Evolutionary conservation across 2,329 filamentous ascomycete genomes (phyloP), one percentile per base, ranked within the genome.

Genomic region (Metarhizium humberi): DNA sequence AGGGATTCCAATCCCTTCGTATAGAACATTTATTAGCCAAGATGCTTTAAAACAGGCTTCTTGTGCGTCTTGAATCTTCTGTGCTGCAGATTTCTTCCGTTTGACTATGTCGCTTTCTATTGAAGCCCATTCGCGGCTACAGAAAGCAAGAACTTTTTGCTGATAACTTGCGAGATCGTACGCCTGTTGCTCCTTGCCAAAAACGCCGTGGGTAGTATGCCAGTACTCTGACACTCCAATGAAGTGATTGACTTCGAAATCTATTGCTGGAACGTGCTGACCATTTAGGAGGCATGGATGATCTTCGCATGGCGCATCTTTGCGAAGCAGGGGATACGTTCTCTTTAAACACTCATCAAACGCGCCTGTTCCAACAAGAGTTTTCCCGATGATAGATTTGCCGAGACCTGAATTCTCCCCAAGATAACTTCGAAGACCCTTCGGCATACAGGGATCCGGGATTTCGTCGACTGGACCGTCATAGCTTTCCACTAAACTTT

Each of bases 201-300:
- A 97, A 2, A 97, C 86, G 54, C 94, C 91, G 64, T 99, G 94
- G 0, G 94, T 99, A 0, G 92, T 95, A 69, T 99, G 94, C 92
- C 94, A 99, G 71, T 95, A 99, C 67, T 99, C 94, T 1, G 92
- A 97, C 3, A 99, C 92, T 11, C 94, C 94, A 32, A 99, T 86
- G 65, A 99, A 99, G 69, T 96, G 95, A 64, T 99, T 99, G 40
- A 97, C 86, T 59, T 94, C 87, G 66, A 97, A 99, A 68, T 99
- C 94, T 60, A 99, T 96, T 3, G 90, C 89, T 1, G 94, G 94
- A 1, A 94, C 91, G 67, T 97, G 91, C 59, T 92, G 85, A 1
- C 94, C 92, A 63, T 96, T 90, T 43, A 99, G 77, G 38, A 99
- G 75, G 69, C 94, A 99, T 0, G 95, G 94, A 30, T 86, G 73